Evolutionary conservation across 2,329 filamentous ascomycete genomes (phyloP).

Genomic region (Nigrograna mackinnonii): DNA sequence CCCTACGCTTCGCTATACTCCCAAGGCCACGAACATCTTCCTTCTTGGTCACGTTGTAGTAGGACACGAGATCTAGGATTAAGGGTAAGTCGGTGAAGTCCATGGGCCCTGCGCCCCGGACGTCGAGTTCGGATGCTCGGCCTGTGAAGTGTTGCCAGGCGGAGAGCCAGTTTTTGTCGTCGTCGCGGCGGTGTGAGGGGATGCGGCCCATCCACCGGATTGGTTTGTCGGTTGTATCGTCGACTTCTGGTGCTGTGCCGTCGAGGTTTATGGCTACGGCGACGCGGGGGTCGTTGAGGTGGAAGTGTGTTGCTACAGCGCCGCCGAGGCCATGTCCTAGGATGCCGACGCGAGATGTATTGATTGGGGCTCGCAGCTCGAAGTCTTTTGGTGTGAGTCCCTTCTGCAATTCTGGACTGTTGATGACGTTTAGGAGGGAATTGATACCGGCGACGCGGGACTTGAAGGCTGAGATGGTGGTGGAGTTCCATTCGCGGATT

Average conservation of each 20-base stretch:
- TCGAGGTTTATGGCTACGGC: slow-evolving; percentile 26
- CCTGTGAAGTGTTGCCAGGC: slow-evolving; percentile 50
- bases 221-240: slow-evolving; percentile 5
- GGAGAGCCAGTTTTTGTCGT: slow-evolving; percentile 84
- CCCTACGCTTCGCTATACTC: no score
- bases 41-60: neutral
- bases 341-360: slow-evolving; percentile 5
- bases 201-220: slow-evolving; percentile 43
- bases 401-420: neutral
- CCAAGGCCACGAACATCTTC: neutral
- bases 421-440: slow-evolving; percentile 18
- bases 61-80: slow-evolving; percentile 13
- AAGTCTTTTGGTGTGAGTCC: neutral
- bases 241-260: slow-evolving; percentile 19
- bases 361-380: neutral
- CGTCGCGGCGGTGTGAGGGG: slow-evolving; percentile 86
- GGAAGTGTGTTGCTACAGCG: slow-evolving; percentile 21
- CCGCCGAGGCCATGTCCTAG: slow-evolving; percentile 35
- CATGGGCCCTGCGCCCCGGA: slow-evolving; percentile 19
- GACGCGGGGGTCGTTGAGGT: slow-evolving; percentile 9
- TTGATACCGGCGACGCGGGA: slow-evolving; percentile 21
- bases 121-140: slow-evolving; percentile 22
- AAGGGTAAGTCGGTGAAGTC: slow-evolving; percentile 26
- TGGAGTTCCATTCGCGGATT: slow-evolving; percentile 16
- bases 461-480: slow-evolving; percentile 11